Evolutionary conservation across 176 grass and related monocot genomes (phyloP).

Genomic region (bread wheat (Triticum aestivum)): DNA sequence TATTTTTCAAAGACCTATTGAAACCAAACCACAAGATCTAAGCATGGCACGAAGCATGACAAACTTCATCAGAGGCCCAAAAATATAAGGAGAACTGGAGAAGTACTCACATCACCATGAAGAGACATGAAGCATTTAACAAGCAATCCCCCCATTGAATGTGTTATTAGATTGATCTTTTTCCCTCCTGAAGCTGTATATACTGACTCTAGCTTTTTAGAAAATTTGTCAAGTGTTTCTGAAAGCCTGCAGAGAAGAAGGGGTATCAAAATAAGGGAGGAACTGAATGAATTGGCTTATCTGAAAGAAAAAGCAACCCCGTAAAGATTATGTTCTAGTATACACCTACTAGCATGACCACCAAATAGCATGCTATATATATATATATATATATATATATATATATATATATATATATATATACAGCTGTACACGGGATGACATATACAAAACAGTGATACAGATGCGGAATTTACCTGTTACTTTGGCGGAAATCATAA

Average conservation of each 20-base stretch:
- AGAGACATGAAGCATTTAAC: conserved; percentile 90
- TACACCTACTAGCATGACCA: neutral
- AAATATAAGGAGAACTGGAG: conserved; percentile 19
- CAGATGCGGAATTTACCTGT: conserved; percentile 47
- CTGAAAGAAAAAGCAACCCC: neutral
- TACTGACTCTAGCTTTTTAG: conserved; percentile 73
- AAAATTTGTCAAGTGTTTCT: conserved; percentile 75
- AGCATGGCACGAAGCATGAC: neutral
- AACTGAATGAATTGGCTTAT: neutral
- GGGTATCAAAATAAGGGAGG: neutral
- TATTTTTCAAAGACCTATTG: conserved; percentile 88
- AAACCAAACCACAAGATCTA: conserved; percentile 17
- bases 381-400: too few species aligned
- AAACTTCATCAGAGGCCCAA: conserved; percentile 28
- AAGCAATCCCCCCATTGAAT: conserved; percentile 97
- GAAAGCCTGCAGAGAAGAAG: conserved; percentile 57
- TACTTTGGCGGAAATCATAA: conserved; percentile 99
- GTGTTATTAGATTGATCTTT: conserved; percentile 91
- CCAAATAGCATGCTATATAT: neutral
- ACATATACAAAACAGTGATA: neutral
- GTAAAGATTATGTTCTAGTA: neutral
- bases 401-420: neutral
- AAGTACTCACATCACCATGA: conserved; percentile 72
- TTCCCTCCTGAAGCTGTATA: conserved; percentile 77
- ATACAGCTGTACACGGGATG: neutral